These are phyloP conservation scores for Thalassiosira mediterranea DNA, from an alignment of 352 stramenopile genomes.

Conservation along the genomic window DNA sequence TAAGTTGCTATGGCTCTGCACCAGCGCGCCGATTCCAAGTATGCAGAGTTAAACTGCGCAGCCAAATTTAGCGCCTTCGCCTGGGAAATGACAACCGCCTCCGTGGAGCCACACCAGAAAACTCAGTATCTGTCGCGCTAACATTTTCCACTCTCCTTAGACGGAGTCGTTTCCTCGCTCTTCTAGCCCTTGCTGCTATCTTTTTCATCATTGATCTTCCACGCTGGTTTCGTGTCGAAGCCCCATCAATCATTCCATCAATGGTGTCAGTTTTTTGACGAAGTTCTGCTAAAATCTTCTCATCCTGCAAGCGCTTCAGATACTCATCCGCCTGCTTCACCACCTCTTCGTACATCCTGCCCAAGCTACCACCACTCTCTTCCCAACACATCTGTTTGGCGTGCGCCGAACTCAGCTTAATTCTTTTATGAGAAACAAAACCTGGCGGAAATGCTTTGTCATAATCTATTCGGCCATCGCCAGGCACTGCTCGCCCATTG, in stretches of 20 bases:
- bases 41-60: no score
- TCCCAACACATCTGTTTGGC: slow-evolving; percentile 65
- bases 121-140: no score
- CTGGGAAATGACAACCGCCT: slow-evolving; percentile 9
- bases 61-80: slow-evolving; percentile 12
- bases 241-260: no score
- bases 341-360: slow-evolving; percentile 46
- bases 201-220: slow-evolving; percentile 1
- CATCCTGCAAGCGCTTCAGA: slow-evolving; percentile 13
- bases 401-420: slow-evolving; percentile 46
- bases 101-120: neutral
- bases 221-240: neutral
- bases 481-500: slow-evolving; percentile 43
- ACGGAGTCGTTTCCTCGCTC: slow-evolving; percentile 7
- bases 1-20: no score
- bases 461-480: slow-evolving; percentile 60
- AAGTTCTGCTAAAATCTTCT: neutral
- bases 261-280: neutral
- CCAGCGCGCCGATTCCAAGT: no score
- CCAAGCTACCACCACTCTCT: slow-evolving; percentile 41
- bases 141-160: neutral
- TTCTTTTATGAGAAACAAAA: slow-evolving; percentile 42
- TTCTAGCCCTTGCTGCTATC: slow-evolving; percentile 5
- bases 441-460: slow-evolving; percentile 50
- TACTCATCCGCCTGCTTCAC: slow-evolving; percentile 40